phyloP scores from a whole-genome alignment of 495 filamentous ascomycete species.

The Daldinia loculata region DNA sequence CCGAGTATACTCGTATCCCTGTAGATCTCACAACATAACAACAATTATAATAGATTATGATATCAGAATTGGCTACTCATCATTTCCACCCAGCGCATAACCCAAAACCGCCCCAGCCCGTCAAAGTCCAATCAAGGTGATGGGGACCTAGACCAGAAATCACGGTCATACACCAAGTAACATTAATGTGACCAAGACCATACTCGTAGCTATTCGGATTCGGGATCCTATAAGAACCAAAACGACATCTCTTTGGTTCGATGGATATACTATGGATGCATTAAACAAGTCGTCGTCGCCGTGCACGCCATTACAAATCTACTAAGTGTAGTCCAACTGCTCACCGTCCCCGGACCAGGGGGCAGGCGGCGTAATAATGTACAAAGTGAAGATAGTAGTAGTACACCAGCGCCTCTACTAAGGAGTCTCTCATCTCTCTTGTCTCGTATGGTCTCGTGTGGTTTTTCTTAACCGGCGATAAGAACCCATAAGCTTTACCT shows the following conservation, averaged over 20 bases:
- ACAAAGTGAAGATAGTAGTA: constrained; percentile 32
- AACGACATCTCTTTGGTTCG: neutral
- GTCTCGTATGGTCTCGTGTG: constrained; percentile 18
- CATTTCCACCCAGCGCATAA: neutral
- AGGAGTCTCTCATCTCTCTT: neutral
- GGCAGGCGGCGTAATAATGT: constrained; percentile 30
- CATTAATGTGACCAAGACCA: neutral
- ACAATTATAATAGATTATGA: neutral
- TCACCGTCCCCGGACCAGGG: constrained; percentile 11
- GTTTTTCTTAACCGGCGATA: constrained; percentile 45
- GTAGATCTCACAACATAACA: neutral
- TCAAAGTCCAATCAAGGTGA: neutral
- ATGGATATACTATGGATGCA: constrained; percentile 7
- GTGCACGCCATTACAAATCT: constrained; percentile 38
- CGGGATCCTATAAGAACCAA: constrained; percentile 11
- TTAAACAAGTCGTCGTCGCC: constrained; percentile 21
- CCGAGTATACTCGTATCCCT: constrained; percentile 16
- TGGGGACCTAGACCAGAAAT: neutral
- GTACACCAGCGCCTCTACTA: constrained; percentile 37
- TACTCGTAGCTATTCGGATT: constrained; percentile 8
- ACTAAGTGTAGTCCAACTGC: constrained; percentile 27
- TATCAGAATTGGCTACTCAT: neutral
- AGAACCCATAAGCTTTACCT: constrained; percentile 49
- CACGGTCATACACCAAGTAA: neutral
- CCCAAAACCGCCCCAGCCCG: neutral